phyloP scores from a whole-genome alignment of 164 flowering plant species.

The Vitis rupestris region DNA sequence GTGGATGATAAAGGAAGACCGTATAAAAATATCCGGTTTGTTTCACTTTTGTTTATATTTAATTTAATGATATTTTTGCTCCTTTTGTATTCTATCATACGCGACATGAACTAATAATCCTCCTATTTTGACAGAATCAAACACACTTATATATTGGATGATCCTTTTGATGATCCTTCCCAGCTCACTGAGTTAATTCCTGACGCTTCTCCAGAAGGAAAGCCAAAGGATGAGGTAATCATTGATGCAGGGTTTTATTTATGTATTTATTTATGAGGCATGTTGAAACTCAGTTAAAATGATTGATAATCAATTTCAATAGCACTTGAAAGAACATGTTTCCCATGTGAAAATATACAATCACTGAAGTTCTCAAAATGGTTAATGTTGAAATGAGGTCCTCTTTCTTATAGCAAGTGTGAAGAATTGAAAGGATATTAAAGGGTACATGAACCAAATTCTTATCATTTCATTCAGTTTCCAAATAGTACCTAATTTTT shows the following conservation, averaged over 20 bases:
- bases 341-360: too few relatives aligned
- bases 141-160: slow-evolving; percentile 86
- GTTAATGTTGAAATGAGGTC: too few relatives aligned
- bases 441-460: too few relatives aligned
- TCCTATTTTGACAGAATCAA: slow-evolving; percentile 60
- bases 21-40: slow-evolving; percentile 78
- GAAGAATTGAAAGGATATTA: too few relatives aligned
- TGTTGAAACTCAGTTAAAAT: background rate
- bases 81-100: background rate
- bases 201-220: slow-evolving; percentile 91
- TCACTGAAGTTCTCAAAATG: too few relatives aligned
- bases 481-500: background rate
- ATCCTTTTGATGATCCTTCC: slow-evolving; percentile 95
- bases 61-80: slow-evolving; percentile 1
- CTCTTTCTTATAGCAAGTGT: too few relatives aligned
- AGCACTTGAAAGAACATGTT: too few relatives aligned
- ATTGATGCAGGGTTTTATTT: background rate
- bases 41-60: background rate
- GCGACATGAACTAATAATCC: slow-evolving; percentile 2
- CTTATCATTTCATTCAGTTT: background rate
- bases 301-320: too few relatives aligned
- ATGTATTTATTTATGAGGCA: background rate
- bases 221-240: slow-evolving; percentile 80
- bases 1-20: slow-evolving; percentile 88
- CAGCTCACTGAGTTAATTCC: slow-evolving; percentile 75